Evolutionary conservation across 169 alveolate species (phyloP), one percentile per base, ranked within the genome.

Genomic region (Plasmodium sp.): DNA sequence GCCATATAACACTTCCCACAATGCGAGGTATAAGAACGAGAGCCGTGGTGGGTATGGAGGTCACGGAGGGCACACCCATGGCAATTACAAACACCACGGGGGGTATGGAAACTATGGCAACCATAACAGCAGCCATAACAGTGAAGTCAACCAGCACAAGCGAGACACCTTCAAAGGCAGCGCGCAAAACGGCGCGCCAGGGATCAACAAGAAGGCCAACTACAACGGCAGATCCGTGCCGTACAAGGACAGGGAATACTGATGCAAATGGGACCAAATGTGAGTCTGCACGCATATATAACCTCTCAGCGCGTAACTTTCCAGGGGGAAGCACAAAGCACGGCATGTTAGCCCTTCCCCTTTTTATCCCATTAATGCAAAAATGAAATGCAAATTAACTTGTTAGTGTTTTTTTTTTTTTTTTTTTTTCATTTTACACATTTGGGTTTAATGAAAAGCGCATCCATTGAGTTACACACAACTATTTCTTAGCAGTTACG

Each of bases 191-290:
- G 39, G 77, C 39, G 77, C n/a, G 16, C 77, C 81, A 48, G 86
- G 83, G 43, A 41, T 56, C 0, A 75, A 75, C 81, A 86, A 86
- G 43, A 86, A 77, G 71, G 45, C 77, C 72, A 58, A 43, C 22
- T 56, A 86, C 67, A 33, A 86, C 81, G 67, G 48, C 81, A 86
- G 93, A 86, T 86, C 93, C 36, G 71, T 86, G 81, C 93, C 93
- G 12, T 86, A 86, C 67, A 86, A 86, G 41, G 85, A 86, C 51
- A 86, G 81, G 67, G 84, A 77, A 86, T 79, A 77, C 5, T 86
- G 48, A 54, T 18, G n/a, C 77, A 67, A 67, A 22, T 67, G 3
- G 43, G n/a, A 27, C 5, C 39, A 22, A 27, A 67, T 67, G 39
- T 67, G 39, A 27, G 39, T 67, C 33, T 67, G 5, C n/a, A 22